Percentiles rank a stretch among this genome's conserved stretches.
These are phyloP conservation scores for Testicularia cyperi DNA, from an alignment of 1,284 basidiomycete genomes.

Conservation along the genomic window DNA sequence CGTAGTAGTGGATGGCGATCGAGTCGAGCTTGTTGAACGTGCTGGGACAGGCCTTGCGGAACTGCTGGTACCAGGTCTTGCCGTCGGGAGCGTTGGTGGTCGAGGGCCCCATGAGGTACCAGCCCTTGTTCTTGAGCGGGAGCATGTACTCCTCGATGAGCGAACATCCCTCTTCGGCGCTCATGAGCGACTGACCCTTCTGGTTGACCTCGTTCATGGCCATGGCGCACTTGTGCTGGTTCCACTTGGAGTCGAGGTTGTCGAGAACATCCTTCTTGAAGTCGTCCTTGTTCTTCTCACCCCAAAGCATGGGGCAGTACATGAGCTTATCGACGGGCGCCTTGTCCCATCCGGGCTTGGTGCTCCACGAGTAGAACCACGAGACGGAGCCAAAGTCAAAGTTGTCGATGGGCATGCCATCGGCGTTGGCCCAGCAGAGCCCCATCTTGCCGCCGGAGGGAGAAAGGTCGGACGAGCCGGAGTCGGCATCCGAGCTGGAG, in stretches of 20 bases:
- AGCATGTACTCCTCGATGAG: slow-evolving; percentile 46
- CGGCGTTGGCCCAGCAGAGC: slow-evolving; percentile 46
- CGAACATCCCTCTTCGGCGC: slow-evolving; percentile 26
- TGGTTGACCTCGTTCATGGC: slow-evolving; percentile 55
- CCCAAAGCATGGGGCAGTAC: slow-evolving; percentile 57
- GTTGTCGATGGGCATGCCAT: slow-evolving; percentile 42
- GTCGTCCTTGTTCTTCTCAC: slow-evolving; percentile 26
- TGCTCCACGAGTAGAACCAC: slow-evolving; percentile 51
- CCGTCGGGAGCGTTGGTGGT: slow-evolving; percentile 45
- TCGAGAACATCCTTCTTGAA: slow-evolving; percentile 42
- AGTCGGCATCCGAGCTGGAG: slow-evolving; percentile 13
- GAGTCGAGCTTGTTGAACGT: slow-evolving; percentile 46
- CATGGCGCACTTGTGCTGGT: slow-evolving; percentile 49
- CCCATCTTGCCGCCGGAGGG: slow-evolving; percentile 42
- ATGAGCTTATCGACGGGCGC: slow-evolving; percentile 42
- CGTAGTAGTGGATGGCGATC: slow-evolving; percentile 54
- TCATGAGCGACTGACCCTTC: slow-evolving; percentile 46
- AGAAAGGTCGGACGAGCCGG: slow-evolving; percentile 6
- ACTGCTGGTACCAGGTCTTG: slow-evolving; percentile 42
- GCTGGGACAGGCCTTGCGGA: slow-evolving; percentile 31
- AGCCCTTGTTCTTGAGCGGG: slow-evolving; percentile 48
- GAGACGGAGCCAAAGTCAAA: slow-evolving; percentile 38
- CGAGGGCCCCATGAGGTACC: slow-evolving; percentile 49
- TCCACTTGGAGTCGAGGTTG: slow-evolving; percentile 34
- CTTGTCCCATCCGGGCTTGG: slow-evolving; percentile 35